Evolutionary conservation across 1,284 basidiomycete species (phyloP), one percentile per base, ranked within the genome.

Genomic region (Malassezia nana): DNA sequence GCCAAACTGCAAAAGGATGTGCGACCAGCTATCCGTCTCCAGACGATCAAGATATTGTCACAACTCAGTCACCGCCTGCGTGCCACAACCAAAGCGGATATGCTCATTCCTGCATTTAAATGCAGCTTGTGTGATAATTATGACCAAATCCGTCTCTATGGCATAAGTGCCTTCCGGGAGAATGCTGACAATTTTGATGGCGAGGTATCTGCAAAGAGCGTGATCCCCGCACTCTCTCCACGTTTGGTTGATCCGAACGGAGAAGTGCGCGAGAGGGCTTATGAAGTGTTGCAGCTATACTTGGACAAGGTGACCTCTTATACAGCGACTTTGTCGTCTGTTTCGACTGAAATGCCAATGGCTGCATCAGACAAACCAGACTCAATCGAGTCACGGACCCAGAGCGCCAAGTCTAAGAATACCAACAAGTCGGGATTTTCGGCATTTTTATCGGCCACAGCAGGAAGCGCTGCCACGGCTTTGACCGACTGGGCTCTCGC

Each of bases 21-120:
- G 0, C 92, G 96, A 75, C 82, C 91, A 0, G 91, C 89, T 1
- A 95, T 98, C 66, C 83, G 94, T 38, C 98, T 92, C 12, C 98
- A 98, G 72, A 95, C 92, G 0, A 96, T 90, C 69, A 94, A 98
- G 62, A 81, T 98, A 4, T 83, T 99, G 39, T 92, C 92, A 8
- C 81, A 91, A 9, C 80, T 99, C 3, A 89, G 87, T 0, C 89
- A 89, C 0, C 81, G 82, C 2, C 78, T 98, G 1, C 85, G 86
- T 1, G 81, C 86, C 55, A 84, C 88, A 63, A 96, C 92, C 6
- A 89, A 91, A 72, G 41, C 44, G 3, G 96, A 95, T 70, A 89
- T 99, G 9, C 82, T 99, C 1, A 86, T 96, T 0, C 89, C 92
- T 1, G 94, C 94, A 1, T 98, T 98, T 73, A 81, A 85, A 1